Evolutionary conservation across 306 rosid genomes (phyloP).

Genomic region (Vigna unguiculata): DNA sequence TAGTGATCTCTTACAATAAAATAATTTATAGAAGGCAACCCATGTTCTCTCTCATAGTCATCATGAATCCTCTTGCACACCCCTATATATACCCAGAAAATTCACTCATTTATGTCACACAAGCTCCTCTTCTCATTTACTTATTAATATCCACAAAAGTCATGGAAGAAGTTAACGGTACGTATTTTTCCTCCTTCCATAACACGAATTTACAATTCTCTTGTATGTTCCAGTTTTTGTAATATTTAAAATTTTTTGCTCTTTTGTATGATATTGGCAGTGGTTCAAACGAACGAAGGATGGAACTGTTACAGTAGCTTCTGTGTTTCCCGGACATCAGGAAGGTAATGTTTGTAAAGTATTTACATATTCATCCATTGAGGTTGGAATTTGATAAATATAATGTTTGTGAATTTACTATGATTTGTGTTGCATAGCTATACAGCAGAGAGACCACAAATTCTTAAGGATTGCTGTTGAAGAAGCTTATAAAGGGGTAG

Average conservation of each 20-base stretch:
- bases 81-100: conserved; percentile 19
- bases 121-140: not conserved
- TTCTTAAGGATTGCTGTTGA: conserved; percentile 83
- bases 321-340: conserved; percentile 86
- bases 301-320: conserved; percentile 78
- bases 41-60: no score
- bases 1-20: not conserved
- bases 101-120: not conserved
- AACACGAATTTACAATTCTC: no score
- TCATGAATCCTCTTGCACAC: not conserved
- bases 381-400: no score
- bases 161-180: conserved; percentile 57
- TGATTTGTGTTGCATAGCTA: conserved; percentile 51
- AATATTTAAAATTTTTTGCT: not conserved
- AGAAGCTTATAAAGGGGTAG: conserved; percentile 94
- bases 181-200: not conserved
- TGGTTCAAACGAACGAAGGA: conserved; percentile 67
- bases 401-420: not conserved
- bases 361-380: no score
- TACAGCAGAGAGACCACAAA: conserved; percentile 82
- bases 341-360: conserved; percentile 60
- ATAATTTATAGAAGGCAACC: no score
- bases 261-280: conserved; percentile 42
- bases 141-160: conserved; percentile 2
- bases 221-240: no score